Evolutionary conservation across 2,329 filamentous ascomycete genomes (phyloP).

Genomic region (Penicillium sp.): DNA sequence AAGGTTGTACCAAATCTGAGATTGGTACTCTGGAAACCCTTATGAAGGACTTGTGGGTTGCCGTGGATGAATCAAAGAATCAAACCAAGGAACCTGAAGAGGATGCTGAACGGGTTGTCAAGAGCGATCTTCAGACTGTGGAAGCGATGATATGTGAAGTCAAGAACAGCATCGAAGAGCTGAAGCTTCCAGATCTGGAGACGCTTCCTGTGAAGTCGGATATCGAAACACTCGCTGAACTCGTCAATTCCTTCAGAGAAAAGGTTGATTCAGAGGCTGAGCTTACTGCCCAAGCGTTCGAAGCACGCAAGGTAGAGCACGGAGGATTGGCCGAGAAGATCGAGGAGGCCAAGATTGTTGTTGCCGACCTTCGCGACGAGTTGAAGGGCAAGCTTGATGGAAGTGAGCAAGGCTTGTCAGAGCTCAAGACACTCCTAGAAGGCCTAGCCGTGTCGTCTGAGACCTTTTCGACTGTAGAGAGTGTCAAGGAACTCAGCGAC

Average conservation of each 20-base stretch:
- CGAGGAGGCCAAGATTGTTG: slow-evolving; percentile 68
- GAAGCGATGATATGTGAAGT: slow-evolving; percentile 80
- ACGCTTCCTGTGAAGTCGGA: slow-evolving; percentile 73
- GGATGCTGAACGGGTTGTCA: slow-evolving; percentile 62
- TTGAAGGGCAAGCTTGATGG: slow-evolving; percentile 73
- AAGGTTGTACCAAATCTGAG: slow-evolving; percentile 72
- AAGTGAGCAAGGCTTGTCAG: slow-evolving; percentile 62
- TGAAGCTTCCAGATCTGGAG: slow-evolving; percentile 67
- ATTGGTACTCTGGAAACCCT: slow-evolving; percentile 72
- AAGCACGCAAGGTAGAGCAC: slow-evolving; percentile 80
- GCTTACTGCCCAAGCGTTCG: slow-evolving; percentile 71
- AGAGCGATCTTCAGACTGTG: slow-evolving; percentile 76
- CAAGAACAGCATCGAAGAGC: slow-evolving; percentile 71
- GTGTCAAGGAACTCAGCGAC: slow-evolving; percentile 67
- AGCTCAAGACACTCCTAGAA: slow-evolving; percentile 59
- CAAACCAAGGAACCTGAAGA: slow-evolving; percentile 42
- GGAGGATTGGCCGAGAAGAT: slow-evolving; percentile 74
- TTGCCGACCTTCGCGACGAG: slow-evolving; percentile 74
- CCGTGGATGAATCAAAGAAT: slow-evolving; percentile 66
- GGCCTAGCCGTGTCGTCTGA: slow-evolving; percentile 60
- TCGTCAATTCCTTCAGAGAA: slow-evolving; percentile 65
- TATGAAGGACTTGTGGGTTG: slow-evolving; percentile 69
- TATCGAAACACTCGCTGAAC: slow-evolving; percentile 63
- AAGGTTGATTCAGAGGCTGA: slow-evolving; percentile 65
- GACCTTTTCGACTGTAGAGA: slow-evolving; percentile 49